Conservation (phyloP, 441 rosid species). For the Jatropha multifida region DNA sequence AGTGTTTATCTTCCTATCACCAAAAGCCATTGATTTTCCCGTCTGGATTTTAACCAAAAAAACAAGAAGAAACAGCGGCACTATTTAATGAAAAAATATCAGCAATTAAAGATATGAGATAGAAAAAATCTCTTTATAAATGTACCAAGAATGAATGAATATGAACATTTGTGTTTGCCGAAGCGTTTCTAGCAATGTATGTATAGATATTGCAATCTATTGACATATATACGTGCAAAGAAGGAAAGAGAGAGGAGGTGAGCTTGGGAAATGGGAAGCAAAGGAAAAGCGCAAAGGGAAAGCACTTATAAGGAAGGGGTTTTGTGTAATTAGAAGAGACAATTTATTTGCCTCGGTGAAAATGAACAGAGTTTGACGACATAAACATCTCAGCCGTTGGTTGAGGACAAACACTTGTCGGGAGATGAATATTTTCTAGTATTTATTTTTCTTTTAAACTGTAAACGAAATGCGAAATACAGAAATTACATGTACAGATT, state of each 20-base stretch:
- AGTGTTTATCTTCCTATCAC: neutral
- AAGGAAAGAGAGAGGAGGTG: neutral
- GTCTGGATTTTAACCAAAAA: neutral
- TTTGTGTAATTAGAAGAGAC: neutral
- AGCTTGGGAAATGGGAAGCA: neutral
- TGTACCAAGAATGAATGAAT: neutral
- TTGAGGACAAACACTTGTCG: neutral
- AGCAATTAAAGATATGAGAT: too few relatives aligned
- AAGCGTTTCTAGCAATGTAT: neutral
- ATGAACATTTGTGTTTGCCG: neutral
- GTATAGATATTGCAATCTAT: neutral
- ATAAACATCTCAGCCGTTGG: conserved; percentile 16
- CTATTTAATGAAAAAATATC: too few relatives aligned
- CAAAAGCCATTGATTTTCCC: neutral
- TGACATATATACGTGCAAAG: neutral
- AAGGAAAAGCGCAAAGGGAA: conserved; percentile 1
- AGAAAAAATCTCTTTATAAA: neutral
- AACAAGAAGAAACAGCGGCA: neutral
- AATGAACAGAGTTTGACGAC: conserved; percentile 5
- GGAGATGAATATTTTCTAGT: neutral
- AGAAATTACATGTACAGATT: too few relatives aligned
- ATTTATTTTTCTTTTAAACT: neutral
- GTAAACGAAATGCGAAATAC: too few relatives aligned
- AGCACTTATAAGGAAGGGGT: neutral
- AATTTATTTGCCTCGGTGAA: neutral